These are phyloP conservation scores for Amanita pseudoporphyria DNA, from an alignment of 768 basidiomycete genomes.

Conservation along the genomic window DNA sequence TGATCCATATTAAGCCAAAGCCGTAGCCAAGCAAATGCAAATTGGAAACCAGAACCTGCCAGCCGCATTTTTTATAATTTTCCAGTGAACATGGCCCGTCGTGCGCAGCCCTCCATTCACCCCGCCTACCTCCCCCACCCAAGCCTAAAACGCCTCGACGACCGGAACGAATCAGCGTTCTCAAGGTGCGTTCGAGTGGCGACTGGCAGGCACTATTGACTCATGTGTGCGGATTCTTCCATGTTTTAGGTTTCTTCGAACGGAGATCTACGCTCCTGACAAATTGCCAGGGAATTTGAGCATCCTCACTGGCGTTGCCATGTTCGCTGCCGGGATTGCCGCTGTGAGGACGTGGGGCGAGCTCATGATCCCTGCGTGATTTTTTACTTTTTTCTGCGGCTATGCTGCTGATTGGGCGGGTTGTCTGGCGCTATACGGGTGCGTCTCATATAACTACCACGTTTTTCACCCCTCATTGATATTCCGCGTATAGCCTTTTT, in stretches of 20 bases:
- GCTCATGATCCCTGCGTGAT: constrained; percentile 57
- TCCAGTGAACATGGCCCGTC: constrained; percentile 85
- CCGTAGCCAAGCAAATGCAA: not conserved
- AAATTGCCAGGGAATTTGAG: constrained; percentile 69
- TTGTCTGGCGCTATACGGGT: no score
- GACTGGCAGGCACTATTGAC: no score
- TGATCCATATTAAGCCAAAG: not conserved
- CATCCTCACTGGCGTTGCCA: constrained; percentile 50
- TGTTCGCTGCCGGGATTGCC: constrained; percentile 65
- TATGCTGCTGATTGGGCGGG: no score
- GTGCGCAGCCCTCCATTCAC: constrained; percentile 42
- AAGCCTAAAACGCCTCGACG: constrained; percentile 29
- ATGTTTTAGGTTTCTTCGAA: constrained; percentile 47
- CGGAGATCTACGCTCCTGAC: constrained; percentile 63
- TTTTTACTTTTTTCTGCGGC: no score
- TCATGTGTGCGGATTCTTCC: no score
- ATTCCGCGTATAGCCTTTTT: no score
- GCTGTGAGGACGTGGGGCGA: constrained; percentile 73
- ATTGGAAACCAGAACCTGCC: not conserved
- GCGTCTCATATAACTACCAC: no score
- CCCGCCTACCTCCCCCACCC: constrained; percentile 47
- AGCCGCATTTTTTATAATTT: no score
- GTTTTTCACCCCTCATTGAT: no score
- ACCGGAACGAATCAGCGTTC: constrained; percentile 57
- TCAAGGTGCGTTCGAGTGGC: constrained; percentile 25